These are phyloP conservation scores for Annulohypoxylon stygium DNA, from an alignment of 495 filamentous ascomycete species.

Conservation along the genomic window DNA sequence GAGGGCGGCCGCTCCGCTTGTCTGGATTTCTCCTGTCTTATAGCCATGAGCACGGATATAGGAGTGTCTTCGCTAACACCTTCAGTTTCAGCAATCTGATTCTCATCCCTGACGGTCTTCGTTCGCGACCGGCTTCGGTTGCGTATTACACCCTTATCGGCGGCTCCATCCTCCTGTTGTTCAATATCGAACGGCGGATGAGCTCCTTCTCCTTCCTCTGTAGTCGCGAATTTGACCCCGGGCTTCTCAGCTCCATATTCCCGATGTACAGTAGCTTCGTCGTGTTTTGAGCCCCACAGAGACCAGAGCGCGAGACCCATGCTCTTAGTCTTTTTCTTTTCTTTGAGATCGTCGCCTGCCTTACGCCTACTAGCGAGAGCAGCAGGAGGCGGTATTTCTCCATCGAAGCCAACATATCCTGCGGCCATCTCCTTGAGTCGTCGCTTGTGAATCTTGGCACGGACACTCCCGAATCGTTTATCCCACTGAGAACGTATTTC, in stretches of 20 bases:
- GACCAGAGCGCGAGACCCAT: slow-evolving; percentile 87
- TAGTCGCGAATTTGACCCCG: slow-evolving; percentile 43
- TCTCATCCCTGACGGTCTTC: slow-evolving; percentile 58
- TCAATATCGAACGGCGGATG: slow-evolving; percentile 54
- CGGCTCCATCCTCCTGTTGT: slow-evolving; percentile 46
- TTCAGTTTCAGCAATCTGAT: slow-evolving; percentile 50
- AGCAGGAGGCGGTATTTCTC: slow-evolving; percentile 84
- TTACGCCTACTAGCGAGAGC: slow-evolving; percentile 79
- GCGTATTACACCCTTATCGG: slow-evolving; percentile 11
- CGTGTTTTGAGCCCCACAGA: slow-evolving; percentile 87
- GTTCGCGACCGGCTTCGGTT: slow-evolving; percentile 55
- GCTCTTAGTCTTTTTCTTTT: slow-evolving; percentile 69
- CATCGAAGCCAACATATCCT: slow-evolving; percentile 77
- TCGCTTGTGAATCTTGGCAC: slow-evolving; percentile 74
- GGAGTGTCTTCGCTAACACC: slow-evolving; percentile 51
- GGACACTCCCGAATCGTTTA: slow-evolving; percentile 72
- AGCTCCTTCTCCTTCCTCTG: slow-evolving; percentile 55
- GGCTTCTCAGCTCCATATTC: slow-evolving; percentile 59
- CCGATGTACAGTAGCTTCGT: slow-evolving; percentile 74
- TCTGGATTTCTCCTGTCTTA: slow-evolving; percentile 43
- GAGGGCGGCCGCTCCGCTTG: slow-evolving; percentile 27
- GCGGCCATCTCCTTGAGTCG: slow-evolving; percentile 76
- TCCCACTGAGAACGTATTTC: slow-evolving; percentile 78
- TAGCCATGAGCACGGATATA: slow-evolving; percentile 50
- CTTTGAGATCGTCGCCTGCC: slow-evolving; percentile 61